These are phyloP conservation scores for Camellia sinensis DNA, from an alignment of 148 eudicot genomes.

Conservation along the genomic window DNA sequence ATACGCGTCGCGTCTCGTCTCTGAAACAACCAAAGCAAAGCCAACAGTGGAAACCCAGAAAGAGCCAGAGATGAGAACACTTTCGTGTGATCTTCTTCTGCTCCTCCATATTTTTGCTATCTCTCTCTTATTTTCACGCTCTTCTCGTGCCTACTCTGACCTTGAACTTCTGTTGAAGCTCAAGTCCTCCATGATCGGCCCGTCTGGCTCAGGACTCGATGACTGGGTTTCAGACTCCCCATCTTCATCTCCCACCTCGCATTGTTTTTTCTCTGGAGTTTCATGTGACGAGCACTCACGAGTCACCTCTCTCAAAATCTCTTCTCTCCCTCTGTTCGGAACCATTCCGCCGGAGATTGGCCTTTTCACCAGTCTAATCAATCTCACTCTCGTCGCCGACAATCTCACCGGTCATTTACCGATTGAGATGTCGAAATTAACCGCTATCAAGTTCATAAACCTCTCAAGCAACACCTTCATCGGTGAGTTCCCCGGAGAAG, in stretches of 20 bases:
- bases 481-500: constrained; percentile 37
- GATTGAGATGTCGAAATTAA: constrained; percentile 28
- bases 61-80: not conserved
- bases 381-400: constrained; percentile 33
- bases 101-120: not conserved
- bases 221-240: constrained; percentile 47
- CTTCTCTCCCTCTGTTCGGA: constrained; percentile 41
- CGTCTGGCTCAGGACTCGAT: constrained; percentile 29
- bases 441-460: constrained; percentile 39
- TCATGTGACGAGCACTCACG: constrained; percentile 45
- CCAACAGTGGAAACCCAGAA: not conserved
- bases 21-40: not conserved
- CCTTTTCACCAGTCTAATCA: constrained; percentile 34
- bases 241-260: constrained; percentile 20
- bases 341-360: constrained; percentile 55
- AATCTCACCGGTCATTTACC: constrained; percentile 69
- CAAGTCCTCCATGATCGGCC: constrained; percentile 46
- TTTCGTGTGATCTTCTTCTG: not conserved
- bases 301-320: constrained; percentile 44
- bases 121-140: constrained; percentile 1
- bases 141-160: constrained; percentile 37
- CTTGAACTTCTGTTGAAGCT: constrained; percentile 43
- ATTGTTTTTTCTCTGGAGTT: constrained; percentile 76
- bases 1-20: not conserved
- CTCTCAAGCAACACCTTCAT: constrained; percentile 47